These are phyloP conservation scores for Achaetomiella virescens DNA, from an alignment of 495 filamentous ascomycete genomes.

Conservation along the genomic window DNA sequence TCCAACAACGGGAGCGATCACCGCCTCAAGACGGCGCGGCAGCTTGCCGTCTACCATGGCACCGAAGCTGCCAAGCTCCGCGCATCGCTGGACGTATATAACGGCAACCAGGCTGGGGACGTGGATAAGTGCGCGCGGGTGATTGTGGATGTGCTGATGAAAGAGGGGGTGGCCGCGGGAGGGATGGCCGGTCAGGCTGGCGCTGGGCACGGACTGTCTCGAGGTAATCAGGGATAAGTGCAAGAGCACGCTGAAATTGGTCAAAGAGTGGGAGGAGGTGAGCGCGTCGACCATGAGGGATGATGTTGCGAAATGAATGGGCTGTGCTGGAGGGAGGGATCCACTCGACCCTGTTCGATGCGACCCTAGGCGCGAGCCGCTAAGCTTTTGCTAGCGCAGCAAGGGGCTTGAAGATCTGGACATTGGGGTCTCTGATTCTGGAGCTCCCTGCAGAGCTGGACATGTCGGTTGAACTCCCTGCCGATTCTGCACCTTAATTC, in stretches of 20 bases:
- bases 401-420: too few species aligned
- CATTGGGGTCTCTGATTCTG: too few species aligned
- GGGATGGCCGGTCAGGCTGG: slow-evolving; percentile 27
- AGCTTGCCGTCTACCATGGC: slow-evolving; percentile 24
- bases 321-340: too few species aligned
- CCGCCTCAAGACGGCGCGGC: slow-evolving; percentile 25
- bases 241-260: slow-evolving; percentile 23
- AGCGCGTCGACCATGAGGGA: slow-evolving; percentile 5
- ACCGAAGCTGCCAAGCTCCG: slow-evolving; percentile 20
- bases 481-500: too few species aligned
- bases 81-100: slow-evolving; percentile 16
- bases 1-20: slow-evolving; percentile 22
- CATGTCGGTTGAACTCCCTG: too few species aligned
- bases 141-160: slow-evolving; percentile 42
- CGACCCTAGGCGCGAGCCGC: too few species aligned
- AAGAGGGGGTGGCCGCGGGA: slow-evolving; percentile 33
- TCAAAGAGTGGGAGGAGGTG: slow-evolving; percentile 35
- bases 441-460: too few species aligned
- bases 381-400: too few species aligned
- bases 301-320: slow-evolving; percentile 1
- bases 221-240: slow-evolving; percentile 28
- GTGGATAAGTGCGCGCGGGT: slow-evolving; percentile 38
- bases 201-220: slow-evolving; percentile 31
- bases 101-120: slow-evolving; percentile 39
- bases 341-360: slow-evolving; percentile 2